Evolutionary conservation across 139 green algal species (phyloP).

Genomic region (Picochlorum costavermella): DNA sequence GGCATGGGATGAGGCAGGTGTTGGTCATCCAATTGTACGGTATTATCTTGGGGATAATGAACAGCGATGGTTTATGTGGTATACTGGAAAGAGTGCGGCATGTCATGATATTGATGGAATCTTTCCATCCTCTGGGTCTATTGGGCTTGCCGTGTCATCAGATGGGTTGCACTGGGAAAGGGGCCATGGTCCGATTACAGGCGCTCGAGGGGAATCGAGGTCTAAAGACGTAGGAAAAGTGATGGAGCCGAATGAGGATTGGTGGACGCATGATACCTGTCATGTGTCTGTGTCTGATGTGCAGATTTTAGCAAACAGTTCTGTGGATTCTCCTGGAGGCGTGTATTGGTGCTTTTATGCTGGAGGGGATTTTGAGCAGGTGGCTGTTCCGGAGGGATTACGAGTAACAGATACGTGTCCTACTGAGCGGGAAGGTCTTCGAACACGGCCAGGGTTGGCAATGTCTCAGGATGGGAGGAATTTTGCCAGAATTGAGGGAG

Average conservation of each 20-base stretch:
- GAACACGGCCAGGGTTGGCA: constrained; percentile 69
- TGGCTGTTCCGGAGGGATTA: constrained; percentile 30
- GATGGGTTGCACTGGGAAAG: constrained; percentile 68
- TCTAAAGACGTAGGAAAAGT: constrained; percentile 53
- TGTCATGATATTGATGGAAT: constrained; percentile 35
- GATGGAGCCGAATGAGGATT: constrained; percentile 57
- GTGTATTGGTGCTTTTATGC: constrained; percentile 98
- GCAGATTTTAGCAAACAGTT: constrained; percentile 59
- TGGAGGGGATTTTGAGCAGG: constrained; percentile 59
- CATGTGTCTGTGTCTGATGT: constrained; percentile 79
- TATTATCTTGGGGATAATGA: constrained; percentile 74
- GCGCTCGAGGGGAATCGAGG: constrained; percentile 26
- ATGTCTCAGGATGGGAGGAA: constrained; percentile 88
- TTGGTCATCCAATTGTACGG: constrained; percentile 67
- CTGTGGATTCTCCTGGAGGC: constrained; percentile 48
- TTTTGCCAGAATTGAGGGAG: constrained; percentile 91
- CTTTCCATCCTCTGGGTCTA: constrained; percentile 42
- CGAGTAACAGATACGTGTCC: background rate
- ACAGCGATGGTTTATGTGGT: constrained; percentile 87
- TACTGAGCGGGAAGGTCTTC: constrained; percentile 47
- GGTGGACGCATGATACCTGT: constrained; percentile 84
- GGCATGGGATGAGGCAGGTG: constrained; percentile 58
- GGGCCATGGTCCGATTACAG: constrained; percentile 36
- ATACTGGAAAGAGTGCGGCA: constrained; percentile 38
- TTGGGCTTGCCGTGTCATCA: constrained; percentile 51